Conservation (phyloP, 345 rosid genomes). For the Populus nigra region DNA sequence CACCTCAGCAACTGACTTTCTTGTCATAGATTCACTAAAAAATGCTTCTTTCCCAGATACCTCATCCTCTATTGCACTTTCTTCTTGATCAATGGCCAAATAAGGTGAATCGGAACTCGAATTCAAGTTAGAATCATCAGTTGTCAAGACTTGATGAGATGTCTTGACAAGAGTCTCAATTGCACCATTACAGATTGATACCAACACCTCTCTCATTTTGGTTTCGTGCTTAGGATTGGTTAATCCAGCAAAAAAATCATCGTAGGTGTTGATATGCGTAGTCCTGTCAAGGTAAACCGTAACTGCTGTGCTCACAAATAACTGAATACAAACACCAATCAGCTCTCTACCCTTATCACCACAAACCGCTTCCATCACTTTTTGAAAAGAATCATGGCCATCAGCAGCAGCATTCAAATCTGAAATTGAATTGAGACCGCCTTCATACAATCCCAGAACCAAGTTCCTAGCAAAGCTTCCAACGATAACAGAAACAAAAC, state of each 20-base stretch:
- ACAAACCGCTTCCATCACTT: slow-evolving; percentile 46
- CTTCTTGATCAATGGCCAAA: slow-evolving; percentile 22
- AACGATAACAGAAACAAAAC: slow-evolving; percentile 70
- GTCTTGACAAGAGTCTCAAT: slow-evolving; percentile 69
- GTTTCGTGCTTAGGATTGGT: slow-evolving; percentile 64
- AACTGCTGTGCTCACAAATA: slow-evolving; percentile 68
- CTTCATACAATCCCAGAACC: slow-evolving; percentile 42
- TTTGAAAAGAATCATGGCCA: slow-evolving; percentile 17
- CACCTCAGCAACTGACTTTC: slow-evolving; percentile 10
- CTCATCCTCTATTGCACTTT: not conserved
- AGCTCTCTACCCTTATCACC: slow-evolving; percentile 44
- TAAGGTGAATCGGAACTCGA: slow-evolving; percentile 8
- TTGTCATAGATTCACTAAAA: slow-evolving; percentile 5
- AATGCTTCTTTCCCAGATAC: slow-evolving; percentile 15
- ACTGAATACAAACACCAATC: slow-evolving; percentile 67
- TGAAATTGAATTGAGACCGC: slow-evolving; percentile 11
- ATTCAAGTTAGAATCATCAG: slow-evolving; percentile 3
- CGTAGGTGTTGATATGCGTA: slow-evolving; percentile 49
- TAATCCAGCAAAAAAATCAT: slow-evolving; percentile 65
- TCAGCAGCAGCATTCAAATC: not conserved
- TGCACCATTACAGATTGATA: slow-evolving; percentile 51
- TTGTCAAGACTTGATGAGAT: slow-evolving; percentile 47
- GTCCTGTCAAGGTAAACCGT: slow-evolving; percentile 80
- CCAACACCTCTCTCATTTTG: slow-evolving; percentile 48
- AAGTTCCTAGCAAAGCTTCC: slow-evolving; percentile 82